Evolutionary conservation across 1,284 basidiomycete genomes (phyloP), one percentile per base, ranked within the genome.

Genomic region (Rhodotorula sp.): DNA sequence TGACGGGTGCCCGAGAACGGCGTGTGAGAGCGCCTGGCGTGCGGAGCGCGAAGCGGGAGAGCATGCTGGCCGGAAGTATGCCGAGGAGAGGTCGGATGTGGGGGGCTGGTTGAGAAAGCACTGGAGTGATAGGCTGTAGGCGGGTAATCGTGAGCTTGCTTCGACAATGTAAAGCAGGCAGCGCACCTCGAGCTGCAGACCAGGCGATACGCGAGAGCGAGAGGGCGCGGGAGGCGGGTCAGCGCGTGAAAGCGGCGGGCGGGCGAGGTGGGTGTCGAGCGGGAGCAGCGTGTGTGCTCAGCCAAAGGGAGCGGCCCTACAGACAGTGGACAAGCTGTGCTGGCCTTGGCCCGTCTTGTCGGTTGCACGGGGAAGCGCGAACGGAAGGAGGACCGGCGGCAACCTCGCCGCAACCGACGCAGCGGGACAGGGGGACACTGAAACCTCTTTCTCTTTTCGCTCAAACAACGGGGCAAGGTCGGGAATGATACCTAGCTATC

Each of bases 21-120:
- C 62, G 64, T 15, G 64, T 32, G 48, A 36, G 46, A 48, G 66
- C 46, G 39, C 60, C 50, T n/a, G 53, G 32, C 48, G 27, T 41
- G 48, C 36, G 37, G 32, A 9, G 60, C 19, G 57, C n/a, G 57
- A 44, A 19, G 61, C 44, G 46, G 36, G 61, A 34, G 34, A 61
- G 48, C 60, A 61, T 58, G 57, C n/a, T 36, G 10, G 2, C 60
- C 15, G 44, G 15, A 19, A 44, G 15, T 41, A 41, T 10, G 44
- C 44, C n/a, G n/a, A 25, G 50, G n/a, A 2, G 10, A 12, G 50
- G 8, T 27, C n/a, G 17, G 50, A 50, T 9, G 32, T 27, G n/a
- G 29, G 12, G 34, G 21, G 37, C 32, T 39, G 3, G 41, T n/a
- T n/a, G 5, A 32, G 36, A 8, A 32, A 1, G 36, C 17, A n/a